These are phyloP conservation scores for Ajuga chamaepitys DNA, from an alignment of 257 asterid species.

Conservation along the genomic window DNA sequence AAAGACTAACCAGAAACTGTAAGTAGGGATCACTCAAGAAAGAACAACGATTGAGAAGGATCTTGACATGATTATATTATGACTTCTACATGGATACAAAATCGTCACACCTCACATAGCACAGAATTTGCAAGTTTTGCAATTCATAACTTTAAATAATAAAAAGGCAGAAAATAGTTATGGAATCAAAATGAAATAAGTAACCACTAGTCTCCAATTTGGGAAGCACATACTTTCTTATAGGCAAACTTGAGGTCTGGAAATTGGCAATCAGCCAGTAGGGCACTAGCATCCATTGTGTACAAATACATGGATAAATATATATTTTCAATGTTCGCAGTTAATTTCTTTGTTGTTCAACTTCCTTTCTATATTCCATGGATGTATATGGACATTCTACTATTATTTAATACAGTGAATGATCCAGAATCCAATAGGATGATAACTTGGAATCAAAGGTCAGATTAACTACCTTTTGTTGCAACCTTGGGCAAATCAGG, in stretches of 20 bases:
- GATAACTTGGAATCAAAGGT: not conserved
- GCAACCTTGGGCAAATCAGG: constrained; percentile 45
- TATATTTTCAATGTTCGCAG: not conserved
- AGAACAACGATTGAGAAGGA: not conserved
- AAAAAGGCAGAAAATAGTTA: not conserved
- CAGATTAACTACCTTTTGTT: constrained; percentile 44
- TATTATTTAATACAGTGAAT: not conserved
- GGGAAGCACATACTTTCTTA: not conserved
- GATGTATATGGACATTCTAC: not conserved
- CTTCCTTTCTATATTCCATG: not conserved
- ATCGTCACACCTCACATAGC: not conserved
- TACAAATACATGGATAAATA: not conserved
- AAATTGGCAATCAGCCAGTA: constrained; percentile 1
- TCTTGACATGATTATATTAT: not conserved
- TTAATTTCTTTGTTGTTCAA: not conserved
- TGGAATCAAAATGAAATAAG: not conserved
- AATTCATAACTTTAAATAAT: not conserved
- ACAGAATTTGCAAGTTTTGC: not conserved
- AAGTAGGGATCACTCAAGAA: not conserved
- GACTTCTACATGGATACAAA: not conserved
- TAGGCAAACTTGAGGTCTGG: not conserved
- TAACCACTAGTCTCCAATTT: not conserved
- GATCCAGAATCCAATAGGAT: constrained; percentile 3
- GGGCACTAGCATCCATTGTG: not conserved
- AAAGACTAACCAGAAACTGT: not conserved